Base-by-base conservation (phyloP, 2,329 filamentous ascomycete species). In the Orbilia brochopaga region DNA sequence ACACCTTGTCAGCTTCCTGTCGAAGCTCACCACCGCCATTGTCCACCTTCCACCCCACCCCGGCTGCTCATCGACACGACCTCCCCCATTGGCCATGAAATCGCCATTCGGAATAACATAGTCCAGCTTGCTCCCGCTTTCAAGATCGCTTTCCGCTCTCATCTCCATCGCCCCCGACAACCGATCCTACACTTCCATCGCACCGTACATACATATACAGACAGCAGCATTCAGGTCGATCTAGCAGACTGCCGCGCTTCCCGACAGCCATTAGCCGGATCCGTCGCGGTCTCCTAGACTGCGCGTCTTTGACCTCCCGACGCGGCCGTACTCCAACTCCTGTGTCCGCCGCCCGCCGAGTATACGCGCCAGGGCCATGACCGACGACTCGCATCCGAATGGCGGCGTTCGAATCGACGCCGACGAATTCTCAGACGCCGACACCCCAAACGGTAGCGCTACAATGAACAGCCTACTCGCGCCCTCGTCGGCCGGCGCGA, bases 321-420 rank as follows among this genome's bases (percentile, higher is more conserved):
- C 21, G 44, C 19, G n/a, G 15, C 23, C 52, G 13, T 48, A 58
- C 17, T 23, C 46, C 50, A 46, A 6, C 53, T 50, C 7, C 23
- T 11, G 2, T 46, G 21, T 15, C 32, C 30, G 56, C 32, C 35
- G 13, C 55, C 42, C 46, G 30, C 30, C 35, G 17, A 19, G 37
- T 19, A 11, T 32, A 53, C 37, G 53, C 3, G 27, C 50, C 2
- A 5, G 24, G 32, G 23, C 27, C n/a, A 70, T 70, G 66, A 64
- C 66, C n/a, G 66, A 70, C 66, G 66, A 70, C 66, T 54, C 66
- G 53, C 66, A 70, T 53, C 66, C 66, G 3, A 70, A 64, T 53
- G 66, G 66, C 30, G 66, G 66, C 42, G 66, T 70, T 42, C 54
- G 66, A 50, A 64, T 70, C 40, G 66, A 70, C 42, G 52, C 61